Percentiles rank a stretch among this genome's conserved stretches.
Evolutionary conservation across 495 filamentous ascomycete genomes (phyloP).

Genomic region (Penicillium mononematosum): DNA sequence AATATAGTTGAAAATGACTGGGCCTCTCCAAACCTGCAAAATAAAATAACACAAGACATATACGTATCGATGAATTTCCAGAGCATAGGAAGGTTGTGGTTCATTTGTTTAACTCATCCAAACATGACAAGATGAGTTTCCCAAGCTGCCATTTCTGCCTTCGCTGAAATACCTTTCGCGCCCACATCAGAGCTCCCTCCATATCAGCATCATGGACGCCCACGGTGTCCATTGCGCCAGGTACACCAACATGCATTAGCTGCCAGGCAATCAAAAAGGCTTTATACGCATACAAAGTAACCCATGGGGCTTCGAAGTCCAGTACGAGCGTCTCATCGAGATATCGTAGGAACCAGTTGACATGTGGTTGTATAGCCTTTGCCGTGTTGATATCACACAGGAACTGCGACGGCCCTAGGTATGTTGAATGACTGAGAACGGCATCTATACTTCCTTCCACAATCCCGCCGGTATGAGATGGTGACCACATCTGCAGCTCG

Average conservation of each 20-base stretch:
- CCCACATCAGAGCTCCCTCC: conserved; percentile 32
- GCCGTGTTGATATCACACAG: conserved; percentile 28
- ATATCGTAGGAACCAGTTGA: conserved; percentile 41
- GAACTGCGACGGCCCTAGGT: conserved; percentile 26
- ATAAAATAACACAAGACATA: neutral
- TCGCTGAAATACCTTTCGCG: conserved; percentile 29
- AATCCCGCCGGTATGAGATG: conserved; percentile 36
- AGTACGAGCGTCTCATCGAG: conserved; percentile 23
- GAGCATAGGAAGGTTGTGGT: neutral
- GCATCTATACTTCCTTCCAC: conserved; percentile 33
- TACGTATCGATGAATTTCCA: neutral
- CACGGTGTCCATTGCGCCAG: conserved; percentile 32
- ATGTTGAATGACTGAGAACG: conserved; percentile 29
- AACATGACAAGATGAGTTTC: conserved; percentile 30
- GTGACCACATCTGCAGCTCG: conserved; percentile 40
- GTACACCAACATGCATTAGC: conserved; percentile 24
- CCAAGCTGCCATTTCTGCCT: conserved; percentile 30
- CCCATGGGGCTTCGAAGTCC: conserved; percentile 34
- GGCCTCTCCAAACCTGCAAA: neutral
- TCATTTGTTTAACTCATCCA: conserved; percentile 26
- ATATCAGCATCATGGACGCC: conserved; percentile 31
- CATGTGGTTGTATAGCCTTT: conserved; percentile 31
- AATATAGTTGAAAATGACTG: neutral
- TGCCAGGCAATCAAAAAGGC: conserved; percentile 43
- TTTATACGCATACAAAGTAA: conserved; percentile 38